These are phyloP conservation scores for Samsoniella hepiali DNA, from an alignment of 2,329 filamentous ascomycete genomes.

Conservation along the genomic window DNA sequence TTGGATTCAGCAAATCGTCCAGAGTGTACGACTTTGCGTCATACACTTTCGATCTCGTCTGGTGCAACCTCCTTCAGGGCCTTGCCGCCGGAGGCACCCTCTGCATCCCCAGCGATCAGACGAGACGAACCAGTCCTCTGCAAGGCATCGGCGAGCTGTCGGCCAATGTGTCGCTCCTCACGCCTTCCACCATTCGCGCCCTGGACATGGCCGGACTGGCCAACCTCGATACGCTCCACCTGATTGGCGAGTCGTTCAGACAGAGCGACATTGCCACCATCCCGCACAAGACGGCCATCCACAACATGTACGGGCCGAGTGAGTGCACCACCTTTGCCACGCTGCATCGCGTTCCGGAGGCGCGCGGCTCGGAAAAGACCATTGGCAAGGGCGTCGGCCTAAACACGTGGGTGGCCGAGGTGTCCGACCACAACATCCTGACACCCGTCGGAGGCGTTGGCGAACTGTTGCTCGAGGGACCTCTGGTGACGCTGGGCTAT, in stretches of 20 bases:
- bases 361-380: background rate
- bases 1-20: constrained; percentile 21
- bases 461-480: constrained; percentile 24
- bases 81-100: constrained; percentile 20
- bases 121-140: background rate
- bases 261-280: background rate
- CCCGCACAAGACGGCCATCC: background rate
- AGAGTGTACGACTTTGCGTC: constrained; percentile 20
- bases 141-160: constrained; percentile 2
- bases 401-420: constrained; percentile 1
- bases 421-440: constrained; percentile 15
- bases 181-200: constrained; percentile 4
- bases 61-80: constrained; percentile 25
- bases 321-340: constrained; percentile 11
- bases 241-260: constrained; percentile 10
- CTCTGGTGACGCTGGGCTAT: constrained; percentile 24
- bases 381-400: constrained; percentile 8
- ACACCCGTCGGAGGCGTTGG: constrained; percentile 22
- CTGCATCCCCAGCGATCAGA: constrained; percentile 13
- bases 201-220: background rate
- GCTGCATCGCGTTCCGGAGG: background rate
- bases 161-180: constrained; percentile 6
- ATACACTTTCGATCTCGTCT: constrained; percentile 21
- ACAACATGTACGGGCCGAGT: constrained; percentile 12
- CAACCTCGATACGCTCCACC: constrained; percentile 1